phyloP scores from a whole-genome alignment of 495 filamentous ascomycete genomes.

The Penicillium egyptiacum region DNA sequence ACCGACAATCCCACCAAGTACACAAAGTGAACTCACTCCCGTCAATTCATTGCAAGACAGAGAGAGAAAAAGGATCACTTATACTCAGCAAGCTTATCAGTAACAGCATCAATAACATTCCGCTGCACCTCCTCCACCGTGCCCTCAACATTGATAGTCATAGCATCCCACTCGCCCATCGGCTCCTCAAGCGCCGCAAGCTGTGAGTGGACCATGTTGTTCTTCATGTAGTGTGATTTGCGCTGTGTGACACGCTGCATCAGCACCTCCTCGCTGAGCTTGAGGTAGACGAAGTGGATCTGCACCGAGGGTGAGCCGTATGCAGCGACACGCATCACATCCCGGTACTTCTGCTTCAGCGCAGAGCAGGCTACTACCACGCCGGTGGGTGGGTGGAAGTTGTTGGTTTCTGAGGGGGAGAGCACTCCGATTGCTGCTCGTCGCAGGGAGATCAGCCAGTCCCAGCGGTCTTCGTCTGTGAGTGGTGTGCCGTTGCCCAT shows the following conservation, averaged over 20 bases:
- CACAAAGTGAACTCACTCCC: not conserved
- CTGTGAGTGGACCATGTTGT: conserved; percentile 94
- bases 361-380: conserved; percentile 96
- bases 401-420: conserved; percentile 48
- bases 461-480: conserved; percentile 95
- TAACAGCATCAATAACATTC: conserved; percentile 59
- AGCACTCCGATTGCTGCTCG: conserved; percentile 71
- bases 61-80: conserved; percentile 13
- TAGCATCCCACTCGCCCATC: conserved; percentile 75
- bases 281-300: conserved; percentile 92
- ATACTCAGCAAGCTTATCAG: conserved; percentile 36
- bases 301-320: conserved; percentile 73
- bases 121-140: conserved; percentile 64
- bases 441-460: conserved; percentile 91
- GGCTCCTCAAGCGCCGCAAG: conserved; percentile 84
- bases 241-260: conserved; percentile 70
- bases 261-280: conserved; percentile 70
- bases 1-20: not conserved
- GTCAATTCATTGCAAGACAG: not conserved
- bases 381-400: conserved; percentile 57
- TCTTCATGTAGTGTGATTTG: conserved; percentile 93
- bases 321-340: conserved; percentile 88
- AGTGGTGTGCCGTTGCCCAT: conserved; percentile 86
- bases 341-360: conserved; percentile 94
- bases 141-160: conserved; percentile 75